Evolutionary conservation across 805 yeast genomes (phyloP).

Genomic region (Geotrichum ghanense): DNA sequence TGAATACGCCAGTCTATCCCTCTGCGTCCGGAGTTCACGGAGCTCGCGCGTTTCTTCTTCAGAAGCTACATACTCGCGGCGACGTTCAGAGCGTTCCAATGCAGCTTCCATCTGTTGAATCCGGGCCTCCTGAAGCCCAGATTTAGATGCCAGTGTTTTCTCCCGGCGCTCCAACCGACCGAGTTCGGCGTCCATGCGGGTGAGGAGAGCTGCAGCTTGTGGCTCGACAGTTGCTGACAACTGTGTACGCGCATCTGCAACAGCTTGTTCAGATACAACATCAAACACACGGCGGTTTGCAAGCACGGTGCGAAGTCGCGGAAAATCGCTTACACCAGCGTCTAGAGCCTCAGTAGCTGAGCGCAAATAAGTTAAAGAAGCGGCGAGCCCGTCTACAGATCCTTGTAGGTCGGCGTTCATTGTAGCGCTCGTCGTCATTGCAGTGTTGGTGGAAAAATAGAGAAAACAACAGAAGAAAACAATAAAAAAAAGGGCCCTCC

Average conservation of each 20-base stretch:
- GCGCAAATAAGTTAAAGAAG: background rate
- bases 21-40: constrained; percentile 12
- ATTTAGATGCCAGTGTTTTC: constrained; percentile 16
- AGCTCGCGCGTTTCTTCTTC: constrained; percentile 10
- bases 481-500: background rate
- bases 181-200: constrained; percentile 16
- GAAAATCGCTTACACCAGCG: background rate
- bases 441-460: background rate
- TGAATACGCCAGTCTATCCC: constrained; percentile 14
- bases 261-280: constrained; percentile 20
- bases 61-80: constrained; percentile 4
- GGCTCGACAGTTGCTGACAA: constrained; percentile 21
- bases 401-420: too few species aligned
- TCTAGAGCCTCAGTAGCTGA: constrained; percentile 1
- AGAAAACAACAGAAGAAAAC: background rate
- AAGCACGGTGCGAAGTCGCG: background rate
- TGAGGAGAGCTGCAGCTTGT: constrained; percentile 16
- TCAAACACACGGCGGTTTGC: constrained; percentile 14
- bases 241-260: constrained; percentile 14
- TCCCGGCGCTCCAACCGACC: constrained; percentile 18
- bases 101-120: constrained; percentile 11
- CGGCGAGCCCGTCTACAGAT: background rate
- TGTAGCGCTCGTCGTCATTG: too few species aligned
- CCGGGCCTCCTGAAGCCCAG: constrained; percentile 20
- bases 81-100: background rate